Conservation (phyloP, 179 eudicot species). For the Beta corolliflora region DNA sequence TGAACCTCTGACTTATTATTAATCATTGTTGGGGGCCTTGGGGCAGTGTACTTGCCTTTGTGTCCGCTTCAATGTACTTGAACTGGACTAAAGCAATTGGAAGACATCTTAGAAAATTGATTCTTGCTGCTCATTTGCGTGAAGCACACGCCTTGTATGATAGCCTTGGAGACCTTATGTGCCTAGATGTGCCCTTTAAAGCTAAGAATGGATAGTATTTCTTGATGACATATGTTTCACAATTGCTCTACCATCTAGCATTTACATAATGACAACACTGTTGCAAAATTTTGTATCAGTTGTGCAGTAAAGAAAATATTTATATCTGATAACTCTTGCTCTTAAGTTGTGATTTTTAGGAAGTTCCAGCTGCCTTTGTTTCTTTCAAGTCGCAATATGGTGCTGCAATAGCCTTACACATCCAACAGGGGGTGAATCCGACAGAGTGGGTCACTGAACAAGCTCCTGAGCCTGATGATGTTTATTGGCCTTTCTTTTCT, state of each 20-base stretch:
- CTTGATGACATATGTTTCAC: neutral
- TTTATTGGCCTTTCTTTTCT: conserved; percentile 93
- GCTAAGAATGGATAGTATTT: neutral
- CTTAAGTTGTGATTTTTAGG: conserved; percentile 43
- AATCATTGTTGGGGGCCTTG: neutral
- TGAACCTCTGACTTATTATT: neutral
- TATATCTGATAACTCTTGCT: conserved; percentile 16
- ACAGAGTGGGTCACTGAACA: conserved; percentile 87
- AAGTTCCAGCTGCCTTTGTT: conserved; percentile 92
- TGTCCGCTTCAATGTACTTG: neutral
- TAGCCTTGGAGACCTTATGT: neutral
- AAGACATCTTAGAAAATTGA: neutral
- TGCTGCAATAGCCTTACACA: conserved; percentile 66
- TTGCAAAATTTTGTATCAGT: neutral
- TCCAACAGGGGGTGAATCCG: conserved; percentile 84
- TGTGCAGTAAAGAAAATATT: neutral
- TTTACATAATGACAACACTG: neutral
- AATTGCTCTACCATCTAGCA: neutral
- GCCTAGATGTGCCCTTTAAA: neutral
- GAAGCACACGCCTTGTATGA: neutral
- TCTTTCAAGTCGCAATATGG: conserved; percentile 80
- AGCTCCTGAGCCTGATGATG: conserved; percentile 91
- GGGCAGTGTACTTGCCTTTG: neutral
- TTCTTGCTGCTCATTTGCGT: neutral
- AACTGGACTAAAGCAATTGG: neutral